Percentiles rank a stretch among this genome's conserved stretches.
These are phyloP conservation scores for Spencermartinsiella europaea DNA, from an alignment of 805 yeast species.

Conservation along the genomic window DNA sequence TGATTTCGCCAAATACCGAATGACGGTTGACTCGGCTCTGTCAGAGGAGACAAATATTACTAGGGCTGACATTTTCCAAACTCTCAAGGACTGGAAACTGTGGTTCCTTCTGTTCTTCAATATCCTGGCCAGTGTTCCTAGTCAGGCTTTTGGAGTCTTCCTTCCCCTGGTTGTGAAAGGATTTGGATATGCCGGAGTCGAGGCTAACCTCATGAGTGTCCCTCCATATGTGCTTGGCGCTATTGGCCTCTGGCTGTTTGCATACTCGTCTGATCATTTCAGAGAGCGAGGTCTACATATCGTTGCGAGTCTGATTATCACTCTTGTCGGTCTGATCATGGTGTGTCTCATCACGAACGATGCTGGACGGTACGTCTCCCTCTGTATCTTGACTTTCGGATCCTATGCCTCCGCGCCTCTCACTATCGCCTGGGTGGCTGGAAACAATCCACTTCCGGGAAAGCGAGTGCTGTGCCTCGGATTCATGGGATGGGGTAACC, in stretches of 20 bases:
- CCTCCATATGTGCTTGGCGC: slow-evolving; percentile 8
- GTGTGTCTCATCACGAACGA: slow-evolving; percentile 4
- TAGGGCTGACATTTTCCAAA: background rate
- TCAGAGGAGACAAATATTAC: slow-evolving; percentile 2
- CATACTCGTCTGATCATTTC: slow-evolving; percentile 6
- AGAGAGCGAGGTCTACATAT: slow-evolving; percentile 6
- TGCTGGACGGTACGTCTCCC: slow-evolving; percentile 3
- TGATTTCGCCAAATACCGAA: slow-evolving; percentile 47
- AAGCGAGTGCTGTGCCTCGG: slow-evolving; percentile 4
- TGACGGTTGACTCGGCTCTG: slow-evolving; percentile 24
- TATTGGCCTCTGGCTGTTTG: slow-evolving; percentile 4
- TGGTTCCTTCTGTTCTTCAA: slow-evolving; percentile 6
- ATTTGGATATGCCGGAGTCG: slow-evolving; percentile 56
- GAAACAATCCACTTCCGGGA: slow-evolving; percentile 5
- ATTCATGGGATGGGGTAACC: slow-evolving; percentile 7
- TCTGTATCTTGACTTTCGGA: slow-evolving; percentile 5
- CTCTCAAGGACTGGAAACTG: slow-evolving; percentile 4
- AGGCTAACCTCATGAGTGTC: slow-evolving; percentile 35
- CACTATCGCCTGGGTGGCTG: slow-evolving; percentile 6
- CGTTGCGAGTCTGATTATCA: background rate
- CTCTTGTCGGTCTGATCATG: slow-evolving; percentile 3
- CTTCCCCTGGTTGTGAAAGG: slow-evolving; percentile 50
- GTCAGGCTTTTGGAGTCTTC: slow-evolving; percentile 30
- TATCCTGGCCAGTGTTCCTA: slow-evolving; percentile 5
- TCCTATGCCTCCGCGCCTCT: slow-evolving; percentile 7